Evolutionary conservation across 192 early-diverging fungal genomes (phyloP), one percentile per base, ranked within the genome.

Genomic region (Phycomyces nitens): DNA sequence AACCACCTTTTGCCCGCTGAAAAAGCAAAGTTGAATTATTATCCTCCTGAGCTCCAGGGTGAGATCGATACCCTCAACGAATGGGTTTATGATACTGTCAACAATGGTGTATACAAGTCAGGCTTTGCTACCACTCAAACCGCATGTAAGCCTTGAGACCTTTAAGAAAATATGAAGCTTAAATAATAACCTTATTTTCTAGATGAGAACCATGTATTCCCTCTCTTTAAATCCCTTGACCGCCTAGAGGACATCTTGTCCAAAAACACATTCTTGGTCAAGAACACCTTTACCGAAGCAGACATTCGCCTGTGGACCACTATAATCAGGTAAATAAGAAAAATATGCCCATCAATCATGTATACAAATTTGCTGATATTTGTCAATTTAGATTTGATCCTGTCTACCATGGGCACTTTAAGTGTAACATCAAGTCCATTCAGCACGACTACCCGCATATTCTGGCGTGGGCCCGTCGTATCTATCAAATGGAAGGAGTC

Each of bases 221-320:
- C 77, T 23, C 69, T 99, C 57, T 97, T 97, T 66, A 60, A 82
- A 20, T 87, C 85, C 10, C 80, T 97, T 55, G 92, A 93, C 65
- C 64, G 86, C 5, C 78, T 99, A n/a, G 97, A 99, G 69, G 76
- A 73, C 5, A 86, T 92, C 3, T 78, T 99, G 59, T 65, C 75
- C 12, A 77, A 82, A 15, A 85, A 83, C 52, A 80, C 88, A 51
- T 99, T 85, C 56, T 72, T 99, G n/a, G 77, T 93, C 27, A 91
- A 88, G 22, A 73, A 85, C 34, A 80, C 76, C 6, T 78, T 99
- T 49, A 99, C 95, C 1, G 95, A 97, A 68, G 97, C 95, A 8
- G 97, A 99, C 71, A 82, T 98, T 54, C 82, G 97, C 55, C 80
- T 97, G 26, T 99, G 88, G 76, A 96, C 95, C 22, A 99, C 97